Evolutionary conservation across 202 grass and related monocot species (phyloP).

Genomic region (Brachypodium distachyon): DNA sequence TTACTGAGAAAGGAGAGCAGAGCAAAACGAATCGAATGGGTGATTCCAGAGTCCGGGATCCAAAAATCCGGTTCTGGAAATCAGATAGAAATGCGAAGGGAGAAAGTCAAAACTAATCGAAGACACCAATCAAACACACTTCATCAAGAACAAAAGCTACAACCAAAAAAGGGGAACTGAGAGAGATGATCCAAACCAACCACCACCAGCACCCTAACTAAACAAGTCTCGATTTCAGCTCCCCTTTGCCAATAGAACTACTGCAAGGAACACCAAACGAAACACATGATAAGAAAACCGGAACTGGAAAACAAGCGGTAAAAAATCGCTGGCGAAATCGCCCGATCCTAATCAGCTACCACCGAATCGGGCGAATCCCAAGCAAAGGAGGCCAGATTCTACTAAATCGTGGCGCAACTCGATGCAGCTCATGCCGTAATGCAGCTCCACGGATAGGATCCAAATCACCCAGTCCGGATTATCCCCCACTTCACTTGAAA

Average conservation of each 20-base stretch:
- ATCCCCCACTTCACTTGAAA: not conserved
- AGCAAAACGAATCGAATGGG: not conserved
- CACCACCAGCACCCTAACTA: not conserved
- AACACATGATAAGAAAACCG: not conserved
- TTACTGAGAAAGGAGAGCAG: not conserved
- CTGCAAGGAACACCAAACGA: not conserved
- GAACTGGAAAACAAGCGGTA: not conserved
- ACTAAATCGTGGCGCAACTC: not conserved
- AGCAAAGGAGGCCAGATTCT: conserved; percentile 5
- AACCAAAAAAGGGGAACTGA: not conserved
- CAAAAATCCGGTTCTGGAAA: not conserved
- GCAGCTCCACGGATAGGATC: not conserved
- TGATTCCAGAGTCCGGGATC: not conserved
- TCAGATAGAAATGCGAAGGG: not conserved
- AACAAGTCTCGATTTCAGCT: not conserved
- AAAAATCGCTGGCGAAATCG: not conserved
- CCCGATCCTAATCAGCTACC: not conserved
- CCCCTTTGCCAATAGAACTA: not conserved
- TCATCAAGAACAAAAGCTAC: not conserved
- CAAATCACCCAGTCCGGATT: not conserved
- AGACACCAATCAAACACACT: not conserved
- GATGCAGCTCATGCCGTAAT: conserved; percentile 12
- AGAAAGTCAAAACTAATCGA: no score
- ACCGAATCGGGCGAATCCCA: conserved; percentile 12
- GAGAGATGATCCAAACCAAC: not conserved